Conservation (phyloP, 2,329 filamentous ascomycete species). For the Sarocladiaceae sp. region DNA sequence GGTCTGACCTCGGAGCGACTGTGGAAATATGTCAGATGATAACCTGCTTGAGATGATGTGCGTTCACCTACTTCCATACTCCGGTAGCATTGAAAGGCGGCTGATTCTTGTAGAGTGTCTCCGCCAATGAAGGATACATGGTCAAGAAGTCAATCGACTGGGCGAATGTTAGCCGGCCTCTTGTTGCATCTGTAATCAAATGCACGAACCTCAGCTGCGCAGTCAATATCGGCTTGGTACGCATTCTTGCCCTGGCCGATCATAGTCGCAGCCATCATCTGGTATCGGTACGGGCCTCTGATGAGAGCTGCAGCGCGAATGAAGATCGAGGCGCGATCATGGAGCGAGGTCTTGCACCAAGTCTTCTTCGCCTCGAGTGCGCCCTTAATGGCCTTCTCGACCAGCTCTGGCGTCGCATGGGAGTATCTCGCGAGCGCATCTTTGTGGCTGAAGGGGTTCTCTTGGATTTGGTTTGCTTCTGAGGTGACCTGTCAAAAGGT, state of each 20-base stretch:
- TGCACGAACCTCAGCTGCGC: conserved; percentile 22
- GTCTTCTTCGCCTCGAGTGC: conserved; percentile 27
- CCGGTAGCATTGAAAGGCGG: not conserved
- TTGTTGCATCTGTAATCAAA: not conserved
- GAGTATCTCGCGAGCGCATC: not conserved
- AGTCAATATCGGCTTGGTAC: conserved; percentile 34
- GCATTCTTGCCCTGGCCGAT: conserved; percentile 36
- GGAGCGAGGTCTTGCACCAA: conserved; percentile 28
- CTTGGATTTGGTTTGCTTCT: not conserved
- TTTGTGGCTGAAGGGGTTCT: not conserved
- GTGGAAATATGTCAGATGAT: not conserved
- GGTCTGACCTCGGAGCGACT: conserved; percentile 28
- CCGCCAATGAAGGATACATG: not conserved
- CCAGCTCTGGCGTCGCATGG: not conserved
- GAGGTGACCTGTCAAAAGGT: not conserved
- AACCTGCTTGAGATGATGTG: not conserved
- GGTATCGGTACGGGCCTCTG: conserved; percentile 20
- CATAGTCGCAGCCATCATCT: conserved; percentile 35
- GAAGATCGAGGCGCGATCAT: conserved; percentile 32
- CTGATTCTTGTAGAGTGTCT: not conserved
- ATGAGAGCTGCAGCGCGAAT: conserved; percentile 27
- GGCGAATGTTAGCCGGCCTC: not conserved
- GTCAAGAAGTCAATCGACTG: not conserved
- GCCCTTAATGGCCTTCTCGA: conserved; percentile 18
- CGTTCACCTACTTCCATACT: not conserved